These are phyloP conservation scores for Claviceps fusiformis DNA, from an alignment of 2,329 filamentous ascomycete genomes.

Conservation along the genomic window DNA sequence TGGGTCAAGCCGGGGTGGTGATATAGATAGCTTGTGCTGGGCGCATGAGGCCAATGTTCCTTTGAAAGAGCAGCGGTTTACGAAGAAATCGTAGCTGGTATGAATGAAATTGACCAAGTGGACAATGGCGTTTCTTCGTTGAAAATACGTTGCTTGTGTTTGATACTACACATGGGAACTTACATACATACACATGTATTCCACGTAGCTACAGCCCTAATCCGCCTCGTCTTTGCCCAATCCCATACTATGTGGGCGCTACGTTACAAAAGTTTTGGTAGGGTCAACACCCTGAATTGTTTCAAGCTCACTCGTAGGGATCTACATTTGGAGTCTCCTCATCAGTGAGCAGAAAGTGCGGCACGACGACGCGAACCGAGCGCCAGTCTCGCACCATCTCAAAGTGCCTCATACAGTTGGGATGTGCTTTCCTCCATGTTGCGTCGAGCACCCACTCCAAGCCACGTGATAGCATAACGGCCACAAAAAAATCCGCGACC, in stretches of 20 bases:
- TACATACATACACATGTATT: too few relatives aligned
- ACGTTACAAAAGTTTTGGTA: too few relatives aligned
- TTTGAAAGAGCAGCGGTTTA: background rate
- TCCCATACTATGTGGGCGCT: too few relatives aligned
- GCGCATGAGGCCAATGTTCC: background rate
- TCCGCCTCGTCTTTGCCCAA: too few relatives aligned
- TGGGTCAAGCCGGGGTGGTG: background rate
- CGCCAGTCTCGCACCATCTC: background rate
- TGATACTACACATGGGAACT: too few relatives aligned
- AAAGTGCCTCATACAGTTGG: background rate
- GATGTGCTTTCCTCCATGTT: background rate
- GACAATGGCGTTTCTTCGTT: too few relatives aligned
- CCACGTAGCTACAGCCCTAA: too few relatives aligned
- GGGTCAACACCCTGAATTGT: too few relatives aligned
- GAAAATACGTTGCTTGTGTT: too few relatives aligned
- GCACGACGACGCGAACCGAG: background rate
- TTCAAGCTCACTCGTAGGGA: background rate
- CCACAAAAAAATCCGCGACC: background rate
- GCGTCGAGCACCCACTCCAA: constrained; percentile 1
- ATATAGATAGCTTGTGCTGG: background rate
- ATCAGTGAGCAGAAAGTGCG: background rate
- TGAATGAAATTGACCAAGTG: too few relatives aligned
- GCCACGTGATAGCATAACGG: background rate
- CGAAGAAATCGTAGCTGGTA: background rate
- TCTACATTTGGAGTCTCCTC: background rate